Conservation (phyloP, 2,329 filamentous ascomycete genomes). For the Pestalotiopsis sp. region DNA sequence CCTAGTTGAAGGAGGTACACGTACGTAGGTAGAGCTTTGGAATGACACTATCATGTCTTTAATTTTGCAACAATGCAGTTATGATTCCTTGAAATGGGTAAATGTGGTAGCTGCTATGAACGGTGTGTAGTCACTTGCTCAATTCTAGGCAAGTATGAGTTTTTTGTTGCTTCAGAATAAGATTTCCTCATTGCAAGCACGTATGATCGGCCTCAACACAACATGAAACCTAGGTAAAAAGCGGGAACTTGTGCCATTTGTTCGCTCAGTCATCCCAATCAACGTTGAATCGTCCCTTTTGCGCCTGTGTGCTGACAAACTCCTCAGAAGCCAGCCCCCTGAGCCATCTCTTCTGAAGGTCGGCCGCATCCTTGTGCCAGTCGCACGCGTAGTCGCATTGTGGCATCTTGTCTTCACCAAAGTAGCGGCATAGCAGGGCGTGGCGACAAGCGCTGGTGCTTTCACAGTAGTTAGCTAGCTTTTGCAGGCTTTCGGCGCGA, state of each 20-base stretch:
- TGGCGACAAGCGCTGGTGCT: constrained; percentile 75
- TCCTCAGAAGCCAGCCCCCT: constrained; percentile 62
- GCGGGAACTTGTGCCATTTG: neutral
- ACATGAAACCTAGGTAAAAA: neutral
- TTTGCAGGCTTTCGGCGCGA: constrained; percentile 64
- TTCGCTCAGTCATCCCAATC: constrained; percentile 50
- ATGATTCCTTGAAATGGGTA: no score
- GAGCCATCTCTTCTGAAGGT: constrained; percentile 59
- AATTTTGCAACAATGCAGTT: no score
- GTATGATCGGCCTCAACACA: no score
- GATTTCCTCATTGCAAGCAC: no score
- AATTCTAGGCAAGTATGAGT: no score
- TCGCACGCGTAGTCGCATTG: constrained; percentile 77
- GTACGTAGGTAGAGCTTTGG: no score
- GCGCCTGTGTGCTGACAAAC: constrained; percentile 65
- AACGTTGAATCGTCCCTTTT: constrained; percentile 59
- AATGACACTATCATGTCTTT: no score
- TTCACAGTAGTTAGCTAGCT: constrained; percentile 82
- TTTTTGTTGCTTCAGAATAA: no score
- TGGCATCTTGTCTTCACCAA: constrained; percentile 65
- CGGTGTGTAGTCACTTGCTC: no score
- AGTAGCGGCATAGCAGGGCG: constrained; percentile 73
- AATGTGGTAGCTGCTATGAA: no score
- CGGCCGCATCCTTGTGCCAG: constrained; percentile 70
- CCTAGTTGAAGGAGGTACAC: no score